Evolutionary conservation across 1,139 yeast species (phyloP).

Genomic region (Nadsonia commutata): DNA sequence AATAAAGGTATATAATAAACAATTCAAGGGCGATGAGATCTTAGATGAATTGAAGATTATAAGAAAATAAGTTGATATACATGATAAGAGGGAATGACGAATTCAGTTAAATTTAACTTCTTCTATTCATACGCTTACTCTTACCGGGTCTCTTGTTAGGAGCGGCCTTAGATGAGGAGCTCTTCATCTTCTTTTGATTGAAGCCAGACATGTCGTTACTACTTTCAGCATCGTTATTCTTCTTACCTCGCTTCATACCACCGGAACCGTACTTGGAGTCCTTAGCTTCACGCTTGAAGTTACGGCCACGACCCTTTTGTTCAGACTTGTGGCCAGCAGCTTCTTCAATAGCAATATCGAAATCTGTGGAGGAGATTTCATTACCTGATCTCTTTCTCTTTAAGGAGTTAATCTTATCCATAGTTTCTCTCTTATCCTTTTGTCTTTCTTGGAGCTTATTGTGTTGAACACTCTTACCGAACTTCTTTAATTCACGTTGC

Average conservation of each 20-base stretch:
- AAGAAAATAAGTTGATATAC: background rate
- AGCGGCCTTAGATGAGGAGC: slow-evolving; percentile 23
- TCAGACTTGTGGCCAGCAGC: slow-evolving; percentile 36
- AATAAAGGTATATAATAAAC: no score
- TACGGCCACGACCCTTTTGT: slow-evolving; percentile 32
- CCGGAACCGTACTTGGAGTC: slow-evolving; percentile 57
- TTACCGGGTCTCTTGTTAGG: slow-evolving; percentile 51
- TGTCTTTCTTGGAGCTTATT: slow-evolving; percentile 91
- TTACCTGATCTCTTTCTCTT: slow-evolving; percentile 75
- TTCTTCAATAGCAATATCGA: slow-evolving; percentile 73
- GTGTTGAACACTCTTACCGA: slow-evolving; percentile 93
- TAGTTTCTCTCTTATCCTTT: slow-evolving; percentile 80
- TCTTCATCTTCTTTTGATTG: slow-evolving; percentile 40
- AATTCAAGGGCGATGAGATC: no score
- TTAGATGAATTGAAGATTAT: no score
- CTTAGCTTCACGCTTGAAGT: slow-evolving; percentile 52
- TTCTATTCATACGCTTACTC: slow-evolving; percentile 34
- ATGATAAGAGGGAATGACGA: background rate
- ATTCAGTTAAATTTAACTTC: background rate
- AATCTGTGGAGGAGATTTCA: slow-evolving; percentile 42
- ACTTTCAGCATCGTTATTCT: slow-evolving; percentile 62
- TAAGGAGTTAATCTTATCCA: slow-evolving; percentile 78
- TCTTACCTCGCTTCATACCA: slow-evolving; percentile 61
- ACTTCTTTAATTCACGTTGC: slow-evolving; percentile 90
- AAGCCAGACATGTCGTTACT: slow-evolving; percentile 58